Evolutionary conservation across 441 rosid genomes (phyloP).

Genomic region (Euphorbia celastroides): DNA sequence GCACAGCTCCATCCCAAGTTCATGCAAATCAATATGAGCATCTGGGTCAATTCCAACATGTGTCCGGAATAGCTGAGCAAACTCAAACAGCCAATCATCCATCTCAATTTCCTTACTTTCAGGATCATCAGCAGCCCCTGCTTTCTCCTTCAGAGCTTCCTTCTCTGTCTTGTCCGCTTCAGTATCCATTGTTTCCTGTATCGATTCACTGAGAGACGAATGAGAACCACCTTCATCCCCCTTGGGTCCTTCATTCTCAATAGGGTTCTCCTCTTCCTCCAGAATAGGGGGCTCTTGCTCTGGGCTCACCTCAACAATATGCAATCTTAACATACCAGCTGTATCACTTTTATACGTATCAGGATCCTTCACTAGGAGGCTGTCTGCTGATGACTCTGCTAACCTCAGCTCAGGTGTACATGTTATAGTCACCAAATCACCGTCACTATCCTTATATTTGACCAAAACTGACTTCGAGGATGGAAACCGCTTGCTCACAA

Average conservation of each 20-base stretch:
- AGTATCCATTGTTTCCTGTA: conserved; percentile 36
- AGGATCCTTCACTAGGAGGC: conserved; percentile 42
- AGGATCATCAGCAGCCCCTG: conserved; percentile 49
- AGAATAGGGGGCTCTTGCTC: conserved; percentile 75
- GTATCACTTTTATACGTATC: conserved; percentile 43
- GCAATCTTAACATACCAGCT: conserved; percentile 68
- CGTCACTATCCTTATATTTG: conserved; percentile 79
- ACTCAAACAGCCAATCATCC: conserved; percentile 95
- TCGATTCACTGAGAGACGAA: conserved; percentile 45
- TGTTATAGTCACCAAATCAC: conserved; percentile 87
- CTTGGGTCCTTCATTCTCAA: conserved; percentile 45
- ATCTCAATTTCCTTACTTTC: conserved; percentile 81
- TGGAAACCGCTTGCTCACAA: conserved; percentile 66
- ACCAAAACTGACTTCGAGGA: conserved; percentile 78
- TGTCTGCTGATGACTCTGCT: conserved; percentile 64
- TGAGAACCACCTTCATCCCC: conserved; percentile 48
- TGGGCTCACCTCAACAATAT: conserved; percentile 76
- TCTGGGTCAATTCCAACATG: conserved; percentile 91
- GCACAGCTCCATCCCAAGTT: conserved; percentile 94
- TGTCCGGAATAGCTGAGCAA: conserved; percentile 88
- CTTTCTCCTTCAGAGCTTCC: conserved; percentile 47
- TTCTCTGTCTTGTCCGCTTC: conserved; percentile 47
- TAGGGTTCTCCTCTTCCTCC: conserved; percentile 72
- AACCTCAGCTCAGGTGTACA: conserved; percentile 64
- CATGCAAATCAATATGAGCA: conserved; percentile 88